Percentiles rank a stretch among this genome's conserved stretches.
Conservation (phyloP, 495 filamentous ascomycete genomes). For the Talaromyces proteolyticus region DNA sequence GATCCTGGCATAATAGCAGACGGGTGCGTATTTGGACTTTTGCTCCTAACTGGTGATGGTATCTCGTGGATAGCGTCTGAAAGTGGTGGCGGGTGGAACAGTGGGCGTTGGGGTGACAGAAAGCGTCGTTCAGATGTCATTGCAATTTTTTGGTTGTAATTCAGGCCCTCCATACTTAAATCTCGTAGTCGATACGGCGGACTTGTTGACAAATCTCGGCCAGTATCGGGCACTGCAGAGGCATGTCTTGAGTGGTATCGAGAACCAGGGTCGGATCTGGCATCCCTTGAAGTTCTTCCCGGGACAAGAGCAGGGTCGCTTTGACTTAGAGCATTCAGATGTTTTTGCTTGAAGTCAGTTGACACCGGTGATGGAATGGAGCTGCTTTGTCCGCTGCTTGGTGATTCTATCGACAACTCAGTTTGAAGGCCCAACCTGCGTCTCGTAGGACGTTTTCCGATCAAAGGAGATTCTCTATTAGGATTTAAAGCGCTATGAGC, state of each 20-base stretch:
- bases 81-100: background rate
- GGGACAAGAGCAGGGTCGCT: slow-evolving; percentile 26
- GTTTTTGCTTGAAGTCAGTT: slow-evolving; percentile 23
- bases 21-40: slow-evolving; percentile 21
- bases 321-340: slow-evolving; percentile 25
- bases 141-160: background rate
- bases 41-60: background rate
- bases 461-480: background rate
- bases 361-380: slow-evolving; percentile 26
- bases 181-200: slow-evolving; percentile 14
- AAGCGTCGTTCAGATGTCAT: background rate
- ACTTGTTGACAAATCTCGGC: slow-evolving; percentile 22
- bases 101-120: background rate
- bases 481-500: background rate
- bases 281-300: slow-evolving; percentile 5
- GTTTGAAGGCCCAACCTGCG: background rate
- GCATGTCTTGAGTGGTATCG: slow-evolving; percentile 20
- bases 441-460: background rate
- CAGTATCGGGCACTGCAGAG: slow-evolving; percentile 15
- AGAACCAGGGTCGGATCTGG: slow-evolving; percentile 17
- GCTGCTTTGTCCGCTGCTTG: slow-evolving; percentile 7
- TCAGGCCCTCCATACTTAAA: background rate
- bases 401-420: background rate
- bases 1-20: slow-evolving; percentile 36
- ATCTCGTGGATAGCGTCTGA: background rate